phyloP scores from a whole-genome alignment of 345 rosid species.

The Microthlaspi erraticum region DNA sequence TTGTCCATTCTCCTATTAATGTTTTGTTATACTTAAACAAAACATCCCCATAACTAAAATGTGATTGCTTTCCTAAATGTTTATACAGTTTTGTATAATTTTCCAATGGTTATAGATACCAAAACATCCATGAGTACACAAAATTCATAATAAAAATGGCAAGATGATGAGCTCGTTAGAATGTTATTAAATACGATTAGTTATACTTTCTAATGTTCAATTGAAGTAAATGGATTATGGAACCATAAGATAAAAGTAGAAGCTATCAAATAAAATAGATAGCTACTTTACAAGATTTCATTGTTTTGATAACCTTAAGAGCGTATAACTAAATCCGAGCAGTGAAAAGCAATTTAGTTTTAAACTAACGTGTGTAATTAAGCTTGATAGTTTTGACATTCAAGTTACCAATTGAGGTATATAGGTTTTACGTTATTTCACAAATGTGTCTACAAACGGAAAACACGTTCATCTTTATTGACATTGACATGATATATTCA shows the following conservation, averaged over 20 bases:
- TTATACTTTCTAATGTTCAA: neutral
- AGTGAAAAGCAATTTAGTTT: neutral
- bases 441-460: conserved; percentile 19
- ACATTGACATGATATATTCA: neutral
- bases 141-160: conserved; percentile 17
- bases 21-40: conserved; percentile 42
- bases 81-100: neutral
- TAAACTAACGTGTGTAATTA: neutral
- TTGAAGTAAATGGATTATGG: neutral
- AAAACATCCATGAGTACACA: neutral
- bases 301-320: too few species aligned
- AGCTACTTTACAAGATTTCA: too few species aligned
- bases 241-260: too few species aligned
- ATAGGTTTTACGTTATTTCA: conserved; percentile 4
- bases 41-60: conserved; percentile 41
- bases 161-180: conserved; percentile 4
- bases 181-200: neutral
- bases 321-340: neutral
- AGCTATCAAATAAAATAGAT: too few species aligned
- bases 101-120: neutral
- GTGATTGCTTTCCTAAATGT: conserved; percentile 31
- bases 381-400: conserved; percentile 2
- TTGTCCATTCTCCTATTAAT: conserved; percentile 45
- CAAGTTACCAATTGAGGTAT: neutral
- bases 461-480: conserved; percentile 19